Evolutionary conservation across 306 rosid genomes (phyloP).

Genomic region (Abrus precatorius): DNA sequence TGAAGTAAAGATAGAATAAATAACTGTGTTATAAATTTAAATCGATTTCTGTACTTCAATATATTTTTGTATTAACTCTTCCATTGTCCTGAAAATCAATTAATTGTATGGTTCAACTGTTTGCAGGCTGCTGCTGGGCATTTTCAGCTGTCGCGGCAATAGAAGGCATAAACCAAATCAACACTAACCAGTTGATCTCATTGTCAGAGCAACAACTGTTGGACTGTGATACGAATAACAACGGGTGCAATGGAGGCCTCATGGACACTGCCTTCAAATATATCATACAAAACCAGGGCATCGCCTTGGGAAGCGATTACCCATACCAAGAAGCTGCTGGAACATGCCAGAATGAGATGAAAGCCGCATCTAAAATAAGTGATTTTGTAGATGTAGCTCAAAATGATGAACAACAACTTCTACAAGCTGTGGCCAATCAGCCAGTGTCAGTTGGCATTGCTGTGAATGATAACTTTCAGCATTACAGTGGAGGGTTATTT

Average conservation of each 20-base stretch:
- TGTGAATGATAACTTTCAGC: fast-evolving
- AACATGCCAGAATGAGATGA: not conserved
- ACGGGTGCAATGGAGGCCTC: not conserved
- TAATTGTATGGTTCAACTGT: too few species aligned
- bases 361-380: constrained; percentile 14
- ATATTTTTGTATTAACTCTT: too few species aligned
- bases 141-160: constrained; percentile 51
- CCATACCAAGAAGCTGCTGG: not conserved
- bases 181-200: constrained; percentile 32
- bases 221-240: constrained; percentile 26
- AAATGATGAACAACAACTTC: constrained; percentile 22
- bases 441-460: constrained; percentile 3
- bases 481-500: not conserved
- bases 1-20: too few species aligned
- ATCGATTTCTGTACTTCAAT: too few species aligned
- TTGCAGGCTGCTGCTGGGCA: constrained; percentile 56
- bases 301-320: constrained; percentile 30
- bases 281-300: constrained; percentile 18
- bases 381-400: not conserved
- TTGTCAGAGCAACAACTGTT: constrained; percentile 54
- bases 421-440: constrained; percentile 4
- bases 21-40: too few species aligned
- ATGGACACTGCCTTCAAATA: not conserved
- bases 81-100: too few species aligned
- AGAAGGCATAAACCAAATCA: constrained; percentile 47